phyloP scores from a whole-genome alignment of 331 rosid species.

The Rhamnella rubrinervis region DNA sequence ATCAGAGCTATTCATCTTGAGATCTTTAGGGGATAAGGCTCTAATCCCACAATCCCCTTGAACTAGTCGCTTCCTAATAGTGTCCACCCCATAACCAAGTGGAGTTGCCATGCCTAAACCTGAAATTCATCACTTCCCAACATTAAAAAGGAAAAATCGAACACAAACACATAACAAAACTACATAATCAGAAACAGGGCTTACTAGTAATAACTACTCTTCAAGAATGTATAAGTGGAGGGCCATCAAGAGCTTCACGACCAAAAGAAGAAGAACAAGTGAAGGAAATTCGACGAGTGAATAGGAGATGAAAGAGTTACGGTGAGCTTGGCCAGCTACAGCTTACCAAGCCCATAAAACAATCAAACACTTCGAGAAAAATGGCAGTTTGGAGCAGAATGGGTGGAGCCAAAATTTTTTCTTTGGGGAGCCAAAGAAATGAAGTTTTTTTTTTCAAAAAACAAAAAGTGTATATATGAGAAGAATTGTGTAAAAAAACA shows the following conservation, averaged over 20 bases:
- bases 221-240: constrained; percentile 64
- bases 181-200: neutral
- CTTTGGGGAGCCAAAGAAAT: too few relatives aligned
- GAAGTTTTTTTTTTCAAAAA: too few relatives aligned
- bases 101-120: constrained; percentile 96
- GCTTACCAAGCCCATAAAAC: neutral
- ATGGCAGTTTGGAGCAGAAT: too few relatives aligned
- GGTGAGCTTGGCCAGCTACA: neutral
- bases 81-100: constrained; percentile 86
- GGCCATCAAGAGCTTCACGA: constrained; percentile 40
- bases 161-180: neutral
- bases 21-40: constrained; percentile 58
- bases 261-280: constrained; percentile 22
- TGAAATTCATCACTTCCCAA: constrained; percentile 16
- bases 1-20: constrained; percentile 68
- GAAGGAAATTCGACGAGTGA: too few relatives aligned
- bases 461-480: too few relatives aligned
- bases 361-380: too few relatives aligned
- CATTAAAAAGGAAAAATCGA: neutral
- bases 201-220: constrained; percentile 92
- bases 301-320: too few relatives aligned
- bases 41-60: constrained; percentile 76
- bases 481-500: too few relatives aligned
- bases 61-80: constrained; percentile 65
- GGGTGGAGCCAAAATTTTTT: too few relatives aligned